Base-by-base conservation (phyloP, 306 rosid genomes). In the Bauhinia variegata region DNA sequence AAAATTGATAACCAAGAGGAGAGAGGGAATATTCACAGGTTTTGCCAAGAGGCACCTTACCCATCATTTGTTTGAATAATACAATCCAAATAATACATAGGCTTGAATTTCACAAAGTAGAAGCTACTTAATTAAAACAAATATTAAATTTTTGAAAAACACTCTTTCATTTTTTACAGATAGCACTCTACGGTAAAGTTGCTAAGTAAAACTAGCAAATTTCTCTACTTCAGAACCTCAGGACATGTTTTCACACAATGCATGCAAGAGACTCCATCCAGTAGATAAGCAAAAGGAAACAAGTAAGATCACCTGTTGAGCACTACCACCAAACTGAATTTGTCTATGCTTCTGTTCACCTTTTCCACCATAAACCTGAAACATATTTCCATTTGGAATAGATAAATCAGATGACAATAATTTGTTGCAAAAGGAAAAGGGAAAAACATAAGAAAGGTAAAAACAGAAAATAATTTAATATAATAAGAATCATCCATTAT, bases 281-380 rank as follows among this genome's bases (percentile, higher is more conserved):
- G 46, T 16, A 37, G 54, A 44, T 10, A 61, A 44, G 14, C 36
- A 36, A 61, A 42, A 23, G 34, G n/a, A n/a, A n/a, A n/a, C 9
- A 47, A 63, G 50, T 2, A 60, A 32, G 61, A 77, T 71, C 43
- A 78, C 98, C 96, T 92, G 98, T 63, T 89, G 88, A 50, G 91
- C 82, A 72, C 84, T 89, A 36, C 98, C 98, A 14, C 88, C 91
- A 73, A 92, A 87, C 67, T 89, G 96, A 75, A 92, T 84, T 69
- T 92, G 98, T 74, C 98, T 84, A 52, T 82, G 92, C 66, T 84
- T 87, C 31, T 86, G 84, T 75, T 84, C 95, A 54, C 98, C 98
- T 84, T 89, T 87, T 60, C 96, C 98, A 32, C 98, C 98, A 81
- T 80, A 86, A 54, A 92, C 98, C 98, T 92, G 75, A 59, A 72